Conservation (phyloP, 257 asterid species). For the Rubia yunnanensis region DNA sequence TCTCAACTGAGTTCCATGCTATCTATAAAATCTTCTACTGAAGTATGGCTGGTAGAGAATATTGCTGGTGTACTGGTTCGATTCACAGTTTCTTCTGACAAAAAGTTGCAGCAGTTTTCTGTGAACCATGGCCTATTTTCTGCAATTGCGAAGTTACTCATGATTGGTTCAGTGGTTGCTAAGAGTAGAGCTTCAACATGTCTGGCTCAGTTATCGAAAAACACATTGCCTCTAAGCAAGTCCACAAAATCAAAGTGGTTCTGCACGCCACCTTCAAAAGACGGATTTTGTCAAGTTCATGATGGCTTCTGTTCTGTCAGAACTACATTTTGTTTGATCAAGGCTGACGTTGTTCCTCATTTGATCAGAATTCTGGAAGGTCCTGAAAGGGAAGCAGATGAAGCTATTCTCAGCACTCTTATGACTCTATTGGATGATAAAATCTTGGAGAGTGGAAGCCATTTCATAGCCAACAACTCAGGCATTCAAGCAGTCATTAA, state of each 20-base stretch:
- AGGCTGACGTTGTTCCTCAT: slow-evolving; percentile 46
- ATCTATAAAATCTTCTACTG: slow-evolving; percentile 15
- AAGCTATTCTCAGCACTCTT: slow-evolving; percentile 46
- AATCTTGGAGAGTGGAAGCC: slow-evolving; percentile 65
- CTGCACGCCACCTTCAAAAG: slow-evolving; percentile 38
- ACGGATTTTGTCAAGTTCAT: slow-evolving; percentile 50
- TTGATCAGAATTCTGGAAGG: slow-evolving; percentile 45
- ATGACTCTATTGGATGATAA: slow-evolving; percentile 59
- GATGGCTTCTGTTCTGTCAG: slow-evolving; percentile 42
- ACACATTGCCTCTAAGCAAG: slow-evolving; percentile 33
- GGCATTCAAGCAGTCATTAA: slow-evolving; percentile 36
- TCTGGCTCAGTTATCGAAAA: slow-evolving; percentile 64
- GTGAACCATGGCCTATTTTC: slow-evolving; percentile 48
- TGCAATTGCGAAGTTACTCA: slow-evolving; percentile 47
- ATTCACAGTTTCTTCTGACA: slow-evolving; percentile 57
- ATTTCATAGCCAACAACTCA: slow-evolving; percentile 31
- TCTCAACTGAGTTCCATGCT: slow-evolving; percentile 23
- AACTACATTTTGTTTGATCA: slow-evolving; percentile 57
- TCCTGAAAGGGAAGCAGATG: slow-evolving; percentile 50
- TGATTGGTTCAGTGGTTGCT: slow-evolving; percentile 32
- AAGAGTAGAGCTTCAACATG: slow-evolving; percentile 52
- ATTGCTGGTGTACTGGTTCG: slow-evolving; percentile 47
- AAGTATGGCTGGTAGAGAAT: slow-evolving; percentile 36
- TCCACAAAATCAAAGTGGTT: slow-evolving; percentile 57
- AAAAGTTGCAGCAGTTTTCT: slow-evolving; percentile 50